phyloP scores from a whole-genome alignment of 169 alveolate genomes.

The Plasmodium coatneyi region DNA sequence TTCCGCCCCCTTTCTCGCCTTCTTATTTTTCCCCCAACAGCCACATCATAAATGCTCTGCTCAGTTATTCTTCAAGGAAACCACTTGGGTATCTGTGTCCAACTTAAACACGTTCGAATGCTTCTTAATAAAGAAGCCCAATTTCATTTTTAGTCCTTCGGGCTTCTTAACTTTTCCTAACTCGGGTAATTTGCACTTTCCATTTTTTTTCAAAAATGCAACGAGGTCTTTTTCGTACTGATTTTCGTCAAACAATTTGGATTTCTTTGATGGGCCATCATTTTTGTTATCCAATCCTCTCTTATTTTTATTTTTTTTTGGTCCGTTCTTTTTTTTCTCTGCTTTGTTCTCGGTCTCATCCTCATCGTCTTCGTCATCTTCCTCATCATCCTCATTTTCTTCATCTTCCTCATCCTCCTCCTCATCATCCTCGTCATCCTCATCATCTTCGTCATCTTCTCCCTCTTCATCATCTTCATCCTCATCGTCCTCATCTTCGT shows the following conservation, averaged over 20 bases:
- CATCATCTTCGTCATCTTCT: constrained; percentile 82
- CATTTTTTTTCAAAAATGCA: constrained; percentile 86
- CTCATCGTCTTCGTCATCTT: constrained; percentile 87
- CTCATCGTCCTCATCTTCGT: constrained; percentile 67
- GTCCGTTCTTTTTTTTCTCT: constrained; percentile 82
- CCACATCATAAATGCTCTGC: neutral
- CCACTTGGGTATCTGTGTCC: constrained; percentile 72
- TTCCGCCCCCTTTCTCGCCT: neutral
- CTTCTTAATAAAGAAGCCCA: constrained; percentile 85
- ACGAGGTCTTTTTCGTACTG: constrained; percentile 81
- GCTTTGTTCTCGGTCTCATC: constrained; percentile 80
- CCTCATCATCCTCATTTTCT: constrained; percentile 85
- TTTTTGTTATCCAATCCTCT: constrained; percentile 58
- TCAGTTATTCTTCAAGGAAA: constrained; percentile 44
- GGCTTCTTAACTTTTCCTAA: constrained; percentile 88
- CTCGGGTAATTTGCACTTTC: constrained; percentile 84
- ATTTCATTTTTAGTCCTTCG: constrained; percentile 82
- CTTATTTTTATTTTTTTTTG: constrained; percentile 75
- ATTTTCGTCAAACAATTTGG: constrained; percentile 63
- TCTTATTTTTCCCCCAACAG: neutral
- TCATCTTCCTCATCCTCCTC: constrained; percentile 79
- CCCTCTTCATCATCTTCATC: constrained; percentile 78
- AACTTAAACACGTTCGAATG: constrained; percentile 79
- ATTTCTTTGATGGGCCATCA: constrained; percentile 55
- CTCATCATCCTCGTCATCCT: constrained; percentile 78